Conservation (phyloP, 2,329 filamentous ascomycete species). For the Fusarium sp. region DNA sequence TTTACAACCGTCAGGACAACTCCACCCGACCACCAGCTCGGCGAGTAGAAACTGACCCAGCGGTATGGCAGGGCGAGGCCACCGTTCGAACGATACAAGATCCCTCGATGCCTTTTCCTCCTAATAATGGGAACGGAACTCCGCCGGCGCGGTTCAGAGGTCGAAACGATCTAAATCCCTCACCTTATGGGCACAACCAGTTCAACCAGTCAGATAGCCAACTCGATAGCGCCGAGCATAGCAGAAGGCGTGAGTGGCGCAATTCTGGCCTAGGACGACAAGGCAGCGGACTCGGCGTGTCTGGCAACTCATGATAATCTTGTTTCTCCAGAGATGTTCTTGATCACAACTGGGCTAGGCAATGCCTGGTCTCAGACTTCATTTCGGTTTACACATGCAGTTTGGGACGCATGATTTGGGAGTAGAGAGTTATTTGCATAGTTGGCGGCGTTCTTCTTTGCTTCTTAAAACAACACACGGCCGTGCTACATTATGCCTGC, state of each 20-base stretch:
- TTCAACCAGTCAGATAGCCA: conserved; percentile 59
- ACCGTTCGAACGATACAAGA: conserved; percentile 83
- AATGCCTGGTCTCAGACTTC: conserved; percentile 27
- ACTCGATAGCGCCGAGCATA: conserved; percentile 54
- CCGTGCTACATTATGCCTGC: conserved; percentile 18
- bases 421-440: conserved; percentile 54
- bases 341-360: conserved; percentile 32
- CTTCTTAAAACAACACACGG: conserved; percentile 29
- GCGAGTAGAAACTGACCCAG: conserved; percentile 87
- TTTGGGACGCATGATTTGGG: conserved; percentile 48
- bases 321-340: conserved; percentile 29
- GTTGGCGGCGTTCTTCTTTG: conserved; percentile 51
- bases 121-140: conserved; percentile 56
- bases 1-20: conserved; percentile 68
- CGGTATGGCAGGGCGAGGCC: conserved; percentile 84
- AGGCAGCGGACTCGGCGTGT: conserved; percentile 62
- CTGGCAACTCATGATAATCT: conserved; percentile 54
- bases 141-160: conserved; percentile 63
- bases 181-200: conserved; percentile 57
- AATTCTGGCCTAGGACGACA: conserved; percentile 67
- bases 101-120: conserved; percentile 56
- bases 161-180: conserved; percentile 57
- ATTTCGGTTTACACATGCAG: conserved; percentile 35
- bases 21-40: conserved; percentile 64
- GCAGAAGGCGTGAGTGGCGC: conserved; percentile 65